Base-by-base conservation (phyloP, 2,329 filamentous ascomycete genomes). In the Aspergillus brasiliensis region DNA sequence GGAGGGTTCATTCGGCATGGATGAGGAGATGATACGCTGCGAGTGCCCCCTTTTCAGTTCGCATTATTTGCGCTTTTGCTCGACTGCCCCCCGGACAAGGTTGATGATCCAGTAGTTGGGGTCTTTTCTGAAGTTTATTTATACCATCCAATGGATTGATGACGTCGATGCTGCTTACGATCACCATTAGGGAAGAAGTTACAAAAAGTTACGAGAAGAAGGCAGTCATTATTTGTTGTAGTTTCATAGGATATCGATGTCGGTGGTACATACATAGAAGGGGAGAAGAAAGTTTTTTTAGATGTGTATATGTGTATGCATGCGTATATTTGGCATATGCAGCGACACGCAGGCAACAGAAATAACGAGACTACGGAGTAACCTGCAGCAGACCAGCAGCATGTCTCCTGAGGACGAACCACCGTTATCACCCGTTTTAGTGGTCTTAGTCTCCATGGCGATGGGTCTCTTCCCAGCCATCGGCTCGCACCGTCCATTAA, bases 401-500 rank as follows among this genome's bases (percentile, higher is more conserved):
- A n/a, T 3, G 15, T 42, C 51, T 54, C 57, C 57, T 61, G 56
- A 61, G 25, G 37, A 61, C 44, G 52, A 48, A 47, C 42, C 52
- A 46, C 52, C 15, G 52, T 31, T 55, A 55, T 55, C 52, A 53
- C 25, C 25, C n/a, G 25, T n/a, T 37, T 37, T 31, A 19, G 17
- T 23, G 23, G 37, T 25, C 51, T 51, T 49, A 44, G 37, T 25
- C 56, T 47, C 57, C 34, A 57, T 53, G 38, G 38, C 44, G 53
- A 63, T 61, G 52, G 61, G 48, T 59, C 63, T 42, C 49, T 55
- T 58, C 56, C 59, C 40, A 56, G 47, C 56, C 56, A 31, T 59
- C 56, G 58, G 63, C 62, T 64, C 62, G 59, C 56, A 56, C 56
- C 48, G 57, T 56, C 42, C 27, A n/a, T 28, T 25, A 53, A 37